Conservation (phyloP, 495 filamentous ascomycete species). For the Hypoxylon fuscum region DNA sequence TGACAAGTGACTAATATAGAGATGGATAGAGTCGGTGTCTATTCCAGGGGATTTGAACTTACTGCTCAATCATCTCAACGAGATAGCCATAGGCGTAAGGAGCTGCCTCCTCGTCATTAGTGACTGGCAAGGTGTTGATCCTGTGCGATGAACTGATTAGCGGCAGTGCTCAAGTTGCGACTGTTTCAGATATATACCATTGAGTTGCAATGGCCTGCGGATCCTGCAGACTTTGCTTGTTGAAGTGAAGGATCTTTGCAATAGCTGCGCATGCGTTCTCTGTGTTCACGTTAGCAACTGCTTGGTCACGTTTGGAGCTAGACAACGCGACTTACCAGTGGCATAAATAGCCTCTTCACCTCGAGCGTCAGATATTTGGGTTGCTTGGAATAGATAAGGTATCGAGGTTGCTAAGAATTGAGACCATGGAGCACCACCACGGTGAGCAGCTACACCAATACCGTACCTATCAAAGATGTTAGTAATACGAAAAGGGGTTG, state of each 20-base stretch:
- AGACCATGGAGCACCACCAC: conserved; percentile 84
- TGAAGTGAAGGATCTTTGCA: conserved; percentile 94
- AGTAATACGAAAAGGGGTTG: background rate
- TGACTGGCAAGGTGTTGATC: conserved; percentile 86
- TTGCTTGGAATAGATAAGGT: conserved; percentile 82
- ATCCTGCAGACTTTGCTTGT: conserved; percentile 75
- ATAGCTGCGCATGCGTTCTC: conserved; percentile 98
- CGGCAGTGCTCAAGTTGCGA: background rate
- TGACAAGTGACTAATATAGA: background rate
- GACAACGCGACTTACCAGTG: conserved; percentile 56
- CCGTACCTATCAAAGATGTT: conserved; percentile 67
- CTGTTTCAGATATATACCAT: conserved; percentile 62
- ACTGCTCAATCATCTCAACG: conserved; percentile 91
- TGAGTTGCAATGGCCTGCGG: conserved; percentile 73
- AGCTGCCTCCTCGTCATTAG: conserved; percentile 96
- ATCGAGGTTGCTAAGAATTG: conserved; percentile 82
- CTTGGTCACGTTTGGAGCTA: background rate
- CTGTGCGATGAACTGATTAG: conserved; percentile 22
- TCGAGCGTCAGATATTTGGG: conserved; percentile 79
- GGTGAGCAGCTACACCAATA: conserved; percentile 93
- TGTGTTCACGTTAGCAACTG: conserved; percentile 17
- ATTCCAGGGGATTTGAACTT: conserved; percentile 55
- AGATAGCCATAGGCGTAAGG: conserved; percentile 96
- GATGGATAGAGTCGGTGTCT: background rate
- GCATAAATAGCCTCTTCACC: conserved; percentile 96